phyloP scores from a whole-genome alignment of 176 grass and related monocot species.

The Musa beccarii region DNA sequence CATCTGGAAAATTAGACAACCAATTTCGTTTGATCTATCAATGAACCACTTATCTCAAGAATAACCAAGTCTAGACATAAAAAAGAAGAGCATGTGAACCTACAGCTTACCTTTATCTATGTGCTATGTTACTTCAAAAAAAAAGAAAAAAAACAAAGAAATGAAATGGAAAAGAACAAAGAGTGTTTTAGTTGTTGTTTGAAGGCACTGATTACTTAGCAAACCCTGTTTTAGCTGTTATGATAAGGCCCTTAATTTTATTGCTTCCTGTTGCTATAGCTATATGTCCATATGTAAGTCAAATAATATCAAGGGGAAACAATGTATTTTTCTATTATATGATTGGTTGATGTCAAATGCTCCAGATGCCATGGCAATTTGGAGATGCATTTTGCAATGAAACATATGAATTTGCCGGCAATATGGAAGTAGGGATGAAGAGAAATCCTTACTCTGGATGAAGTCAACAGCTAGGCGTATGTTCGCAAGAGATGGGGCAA shows the following conservation, averaged over 20 bases:
- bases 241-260: too few species aligned
- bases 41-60: not conserved
- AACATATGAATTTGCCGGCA: not conserved
- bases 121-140: too few species aligned
- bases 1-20: too few species aligned
- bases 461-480: constrained; percentile 83
- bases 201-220: too few species aligned
- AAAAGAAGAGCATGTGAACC: not conserved
- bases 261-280: too few species aligned
- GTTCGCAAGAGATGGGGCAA: constrained; percentile 65
- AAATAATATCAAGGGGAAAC: not conserved
- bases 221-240: too few species aligned
- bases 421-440: constrained; percentile 1
- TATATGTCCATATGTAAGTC: too few species aligned
- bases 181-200: too few species aligned
- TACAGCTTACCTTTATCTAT: too few species aligned
- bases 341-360: not conserved
- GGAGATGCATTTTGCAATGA: not conserved
- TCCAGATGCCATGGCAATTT: not conserved
- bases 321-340: not conserved
- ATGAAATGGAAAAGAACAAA: too few species aligned
- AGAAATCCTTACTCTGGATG: constrained; percentile 60
- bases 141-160: too few species aligned
- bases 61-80: not conserved
- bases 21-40: too few species aligned